These are phyloP conservation scores for Ogataea corticis DNA, from an alignment of 805 yeast species.

Conservation along the genomic window DNA sequence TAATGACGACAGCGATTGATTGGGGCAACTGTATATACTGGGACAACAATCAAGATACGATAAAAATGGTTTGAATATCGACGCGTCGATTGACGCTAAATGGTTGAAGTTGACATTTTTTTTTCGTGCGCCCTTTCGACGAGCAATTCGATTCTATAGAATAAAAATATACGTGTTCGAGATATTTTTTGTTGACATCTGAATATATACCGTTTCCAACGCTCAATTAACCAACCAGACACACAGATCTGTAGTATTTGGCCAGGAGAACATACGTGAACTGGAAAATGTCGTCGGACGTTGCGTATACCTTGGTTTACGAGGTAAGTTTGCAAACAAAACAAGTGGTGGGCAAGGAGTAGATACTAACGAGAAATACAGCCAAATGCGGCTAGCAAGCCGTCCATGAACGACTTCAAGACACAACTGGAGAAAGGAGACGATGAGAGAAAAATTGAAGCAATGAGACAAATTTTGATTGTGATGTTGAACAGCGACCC, in stretches of 20 bases:
- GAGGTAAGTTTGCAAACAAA: constrained; percentile 41
- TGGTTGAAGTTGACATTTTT: not conserved
- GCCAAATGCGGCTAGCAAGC: constrained; percentile 63
- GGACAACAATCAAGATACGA: not conserved
- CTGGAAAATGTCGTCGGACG: constrained; percentile 30
- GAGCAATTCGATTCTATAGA: not conserved
- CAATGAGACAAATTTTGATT: constrained; percentile 86
- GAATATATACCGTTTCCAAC: not conserved
- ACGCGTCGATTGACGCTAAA: constrained; percentile 10
- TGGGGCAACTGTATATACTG: not conserved
- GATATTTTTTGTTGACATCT: too few species aligned
- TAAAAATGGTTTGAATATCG: not conserved
- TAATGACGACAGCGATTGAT: constrained; percentile 10
- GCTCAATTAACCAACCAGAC: constrained; percentile 1
- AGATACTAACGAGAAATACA: constrained; percentile 18
- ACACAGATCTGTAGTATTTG: not conserved
- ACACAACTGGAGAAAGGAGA: constrained; percentile 81
- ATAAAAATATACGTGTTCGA: constrained; percentile 19
- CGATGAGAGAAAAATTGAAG: constrained; percentile 82
- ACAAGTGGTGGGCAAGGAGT: not conserved
- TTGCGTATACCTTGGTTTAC: constrained; percentile 76
- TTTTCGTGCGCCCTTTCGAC: constrained; percentile 1
- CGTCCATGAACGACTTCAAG: constrained; percentile 71
- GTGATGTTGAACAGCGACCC: constrained; percentile 91
- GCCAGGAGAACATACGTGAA: not conserved